A percentile compares a stretch with the other conserved stretches of the same genome.
These are phyloP conservation scores for Taiwanofungus camphoratus DNA, from an alignment of 1,284 basidiomycete species.

Conservation along the genomic window DNA sequence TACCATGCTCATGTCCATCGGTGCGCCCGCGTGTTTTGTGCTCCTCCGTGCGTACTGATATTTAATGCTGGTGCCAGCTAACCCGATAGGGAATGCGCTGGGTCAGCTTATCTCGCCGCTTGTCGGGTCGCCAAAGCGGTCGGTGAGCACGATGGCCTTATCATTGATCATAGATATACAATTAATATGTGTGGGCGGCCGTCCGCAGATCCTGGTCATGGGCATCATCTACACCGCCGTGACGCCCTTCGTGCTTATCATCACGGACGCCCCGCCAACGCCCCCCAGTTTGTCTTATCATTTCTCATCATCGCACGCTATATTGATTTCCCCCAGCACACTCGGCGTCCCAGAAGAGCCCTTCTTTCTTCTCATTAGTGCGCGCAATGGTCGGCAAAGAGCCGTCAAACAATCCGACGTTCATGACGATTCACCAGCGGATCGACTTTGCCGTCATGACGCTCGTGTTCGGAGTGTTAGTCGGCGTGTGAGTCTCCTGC, in stretches of 20 bases:
- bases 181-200: slow-evolving; percentile 18
- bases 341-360: slow-evolving; percentile 53
- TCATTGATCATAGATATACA: slow-evolving; percentile 21
- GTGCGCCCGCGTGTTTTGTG: slow-evolving; percentile 28
- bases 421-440: slow-evolving; percentile 60
- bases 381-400: slow-evolving; percentile 49
- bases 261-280: slow-evolving; percentile 54
- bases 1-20: slow-evolving; percentile 71
- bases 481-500: slow-evolving; percentile 46
- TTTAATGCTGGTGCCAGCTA: slow-evolving; percentile 21
- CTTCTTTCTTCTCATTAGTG: slow-evolving; percentile 46
- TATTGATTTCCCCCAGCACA: slow-evolving; percentile 39
- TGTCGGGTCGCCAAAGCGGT: slow-evolving; percentile 44
- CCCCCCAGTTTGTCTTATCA: slow-evolving; percentile 59
- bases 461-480: slow-evolving; percentile 56
- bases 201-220: slow-evolving; percentile 54
- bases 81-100: slow-evolving; percentile 39
- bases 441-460: slow-evolving; percentile 60
- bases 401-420: slow-evolving; percentile 33
- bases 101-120: slow-evolving; percentile 66
- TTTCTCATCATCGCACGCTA: neutral
- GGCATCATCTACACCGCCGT: slow-evolving; percentile 60
- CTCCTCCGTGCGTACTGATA: slow-evolving; percentile 3
- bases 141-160: slow-evolving; percentile 27
- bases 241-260: slow-evolving; percentile 50